Evolutionary conservation across 23 red algal species (phyloP).

Genomic region (Gracilaria caudata): DNA sequence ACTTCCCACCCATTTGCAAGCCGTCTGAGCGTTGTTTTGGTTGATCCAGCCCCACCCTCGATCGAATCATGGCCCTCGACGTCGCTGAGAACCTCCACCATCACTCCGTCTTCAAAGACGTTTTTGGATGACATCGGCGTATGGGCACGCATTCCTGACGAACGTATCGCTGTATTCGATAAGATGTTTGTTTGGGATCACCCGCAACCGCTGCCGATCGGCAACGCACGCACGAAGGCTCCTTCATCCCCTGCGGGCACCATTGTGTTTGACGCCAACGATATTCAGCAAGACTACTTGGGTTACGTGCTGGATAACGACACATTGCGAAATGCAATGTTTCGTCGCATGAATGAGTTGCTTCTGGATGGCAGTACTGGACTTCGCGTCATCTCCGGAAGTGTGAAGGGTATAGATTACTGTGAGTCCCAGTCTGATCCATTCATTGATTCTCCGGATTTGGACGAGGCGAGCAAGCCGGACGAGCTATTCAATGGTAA

Average conservation of each 20-base stretch:
- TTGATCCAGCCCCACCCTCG: conserved; percentile 46
- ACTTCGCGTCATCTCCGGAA: conserved; percentile 18
- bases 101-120: conserved; percentile 72
- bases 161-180: conserved; percentile 62
- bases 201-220: conserved; percentile 16
- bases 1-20: conserved; percentile 31
- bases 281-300: conserved; percentile 40
- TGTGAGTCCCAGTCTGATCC: background rate
- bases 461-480: too few species aligned
- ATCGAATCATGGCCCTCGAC: conserved; percentile 18
- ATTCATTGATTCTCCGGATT: background rate
- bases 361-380: conserved; percentile 8
- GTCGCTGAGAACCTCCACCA: conserved; percentile 74
- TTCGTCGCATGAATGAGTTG: conserved; percentile 40
- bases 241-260: conserved; percentile 12
- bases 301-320: conserved; percentile 79
- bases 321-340: conserved; percentile 64
- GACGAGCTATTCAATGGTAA: background rate
- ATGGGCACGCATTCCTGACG: conserved; percentile 62
- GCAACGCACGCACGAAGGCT: background rate
- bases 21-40: conserved; percentile 28
- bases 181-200: conserved; percentile 87
- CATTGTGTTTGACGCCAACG: conserved; percentile 55
- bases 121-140: conserved; percentile 78
- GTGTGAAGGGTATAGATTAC: conserved; percentile 33